Evolutionary conservation across 768 basidiomycete genomes (phyloP).

Genomic region (Auricularia cornea): DNA sequence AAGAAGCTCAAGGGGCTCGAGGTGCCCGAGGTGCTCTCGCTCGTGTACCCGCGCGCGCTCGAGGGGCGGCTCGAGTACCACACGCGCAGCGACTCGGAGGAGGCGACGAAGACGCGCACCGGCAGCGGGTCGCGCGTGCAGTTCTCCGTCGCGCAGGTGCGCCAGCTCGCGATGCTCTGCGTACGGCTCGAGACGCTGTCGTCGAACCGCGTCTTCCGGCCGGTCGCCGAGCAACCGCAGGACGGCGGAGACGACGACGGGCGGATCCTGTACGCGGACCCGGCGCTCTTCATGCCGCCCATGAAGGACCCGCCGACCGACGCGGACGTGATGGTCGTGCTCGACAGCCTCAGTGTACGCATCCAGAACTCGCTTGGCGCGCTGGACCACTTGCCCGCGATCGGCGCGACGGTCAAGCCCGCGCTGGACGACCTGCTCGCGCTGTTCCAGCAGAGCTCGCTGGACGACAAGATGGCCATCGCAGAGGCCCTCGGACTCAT

Average conservation of each 20-base stretch:
- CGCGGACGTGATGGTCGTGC: slow-evolving; percentile 58
- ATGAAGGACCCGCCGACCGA: slow-evolving; percentile 66
- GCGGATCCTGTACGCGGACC: slow-evolving; percentile 47
- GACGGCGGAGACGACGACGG: slow-evolving; percentile 22
- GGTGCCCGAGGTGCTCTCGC: slow-evolving; percentile 77
- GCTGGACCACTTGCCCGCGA: slow-evolving; percentile 9
- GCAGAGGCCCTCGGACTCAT: not conserved
- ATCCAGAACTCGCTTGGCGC: slow-evolving; percentile 61
- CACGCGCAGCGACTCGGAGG: slow-evolving; percentile 2
- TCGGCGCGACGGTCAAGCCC: not conserved
- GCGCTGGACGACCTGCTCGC: not conserved
- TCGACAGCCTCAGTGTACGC: slow-evolving; percentile 67
- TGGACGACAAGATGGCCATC: not conserved
- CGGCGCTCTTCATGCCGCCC: slow-evolving; percentile 54
- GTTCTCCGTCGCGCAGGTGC: slow-evolving; percentile 65
- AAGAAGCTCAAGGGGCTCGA: slow-evolving; percentile 92
- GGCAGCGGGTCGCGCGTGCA: slow-evolving; percentile 45
- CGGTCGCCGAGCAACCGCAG: slow-evolving; percentile 33
- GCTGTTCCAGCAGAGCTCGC: not conserved
- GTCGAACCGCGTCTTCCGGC: slow-evolving; percentile 49
- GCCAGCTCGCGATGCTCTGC: slow-evolving; percentile 62
- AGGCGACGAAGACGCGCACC: slow-evolving; percentile 2
- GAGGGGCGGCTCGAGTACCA: slow-evolving; percentile 56
- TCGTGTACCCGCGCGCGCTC: slow-evolving; percentile 71
- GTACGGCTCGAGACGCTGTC: slow-evolving; percentile 74